A percentile compares a stretch with the other conserved stretches of the same genome.
Evolutionary conservation across 306 rosid species (phyloP).

Genomic region (Morella rubra): DNA sequence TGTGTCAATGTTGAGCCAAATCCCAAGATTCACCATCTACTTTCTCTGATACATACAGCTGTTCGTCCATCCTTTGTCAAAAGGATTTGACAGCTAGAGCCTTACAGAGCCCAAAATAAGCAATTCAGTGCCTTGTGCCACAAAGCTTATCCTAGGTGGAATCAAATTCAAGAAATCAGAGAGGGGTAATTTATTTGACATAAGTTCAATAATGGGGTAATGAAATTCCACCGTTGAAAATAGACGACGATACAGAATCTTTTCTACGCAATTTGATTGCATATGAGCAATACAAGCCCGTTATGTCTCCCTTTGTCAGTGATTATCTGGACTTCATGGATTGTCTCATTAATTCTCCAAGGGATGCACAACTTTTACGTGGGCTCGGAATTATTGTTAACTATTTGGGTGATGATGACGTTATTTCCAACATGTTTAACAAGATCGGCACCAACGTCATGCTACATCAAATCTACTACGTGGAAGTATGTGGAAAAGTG

Average conservation of each 20-base stretch:
- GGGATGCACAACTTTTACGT: too few relatives aligned
- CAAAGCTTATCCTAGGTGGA: not conserved
- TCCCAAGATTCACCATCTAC: not conserved
- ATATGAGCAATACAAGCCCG: not conserved
- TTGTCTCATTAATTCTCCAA: not conserved
- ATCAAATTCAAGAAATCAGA: not conserved
- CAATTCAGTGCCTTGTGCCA: not conserved
- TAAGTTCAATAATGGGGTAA: not conserved
- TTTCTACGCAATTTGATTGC: not conserved
- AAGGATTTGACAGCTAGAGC: too few relatives aligned
- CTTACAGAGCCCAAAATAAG: too few relatives aligned
- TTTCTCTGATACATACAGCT: not conserved
- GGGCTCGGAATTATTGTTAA: not conserved
- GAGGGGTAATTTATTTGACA: not conserved
- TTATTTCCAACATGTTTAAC: not conserved
- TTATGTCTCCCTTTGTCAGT: not conserved
- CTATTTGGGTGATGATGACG: not conserved
- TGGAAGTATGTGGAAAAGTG: not conserved
- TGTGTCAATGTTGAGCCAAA: too few relatives aligned
- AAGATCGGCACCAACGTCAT: too few relatives aligned
- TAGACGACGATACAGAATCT: too few relatives aligned
- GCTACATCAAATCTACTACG: too few relatives aligned
- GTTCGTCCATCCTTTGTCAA: not conserved
- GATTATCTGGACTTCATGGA: not conserved
- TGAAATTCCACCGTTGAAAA: not conserved